Base-by-base conservation (phyloP, 164 flowering plant genomes). In the Chimonanthus salicifolius region DNA sequence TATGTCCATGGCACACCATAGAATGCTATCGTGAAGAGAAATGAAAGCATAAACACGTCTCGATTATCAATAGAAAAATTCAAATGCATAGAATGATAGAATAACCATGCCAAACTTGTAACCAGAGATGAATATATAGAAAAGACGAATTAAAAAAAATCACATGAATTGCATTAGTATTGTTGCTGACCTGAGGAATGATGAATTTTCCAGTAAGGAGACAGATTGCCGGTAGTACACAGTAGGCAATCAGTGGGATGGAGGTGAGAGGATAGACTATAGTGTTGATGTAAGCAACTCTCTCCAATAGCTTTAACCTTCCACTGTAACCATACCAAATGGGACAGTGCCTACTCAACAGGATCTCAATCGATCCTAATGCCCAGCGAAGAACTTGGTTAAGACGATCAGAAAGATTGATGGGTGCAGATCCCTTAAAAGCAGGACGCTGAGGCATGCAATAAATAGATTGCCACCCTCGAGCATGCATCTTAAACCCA, bases 311-410 rank as follows among this genome's bases (percentile, higher is more conserved):
- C 84, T 75, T 89, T 78, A 95, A 75, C 74, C 87, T 87, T 67
- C 99, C 98, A 69, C 72, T 87, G 85, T 92, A 92, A 71, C 97
- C 98, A 80, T 95, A 95, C 99, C 99, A 95, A 65, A 93, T 87
- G 66, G 99, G 99, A 49, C 99, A 95, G 87, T 95, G 99, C 87
- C 99, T 85, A 76, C 99, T 95, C 60, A 95, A 82, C 72, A 95
- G 77, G 78, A 95, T 95, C 74, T 95, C 99, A 79, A 95, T 82
- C 6, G 99, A 95, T 7, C 99, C 99, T 80, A 95, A 82, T 48
- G 99, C 99, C 99, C 99, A 95, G 62, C 97, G 88, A 87, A 95
- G 98, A 49, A 95, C 99, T 72, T 95, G 99, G 83, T 95, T 93
- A 77, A 95, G 69, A 78, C 98, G 93, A 85, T 95, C 99, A 68